A percentile compares a stretch with the other conserved stretches of the same genome.
Evolutionary conservation across 108 stramenopile species (phyloP).

Genomic region (Licmophora abbreviata): DNA sequence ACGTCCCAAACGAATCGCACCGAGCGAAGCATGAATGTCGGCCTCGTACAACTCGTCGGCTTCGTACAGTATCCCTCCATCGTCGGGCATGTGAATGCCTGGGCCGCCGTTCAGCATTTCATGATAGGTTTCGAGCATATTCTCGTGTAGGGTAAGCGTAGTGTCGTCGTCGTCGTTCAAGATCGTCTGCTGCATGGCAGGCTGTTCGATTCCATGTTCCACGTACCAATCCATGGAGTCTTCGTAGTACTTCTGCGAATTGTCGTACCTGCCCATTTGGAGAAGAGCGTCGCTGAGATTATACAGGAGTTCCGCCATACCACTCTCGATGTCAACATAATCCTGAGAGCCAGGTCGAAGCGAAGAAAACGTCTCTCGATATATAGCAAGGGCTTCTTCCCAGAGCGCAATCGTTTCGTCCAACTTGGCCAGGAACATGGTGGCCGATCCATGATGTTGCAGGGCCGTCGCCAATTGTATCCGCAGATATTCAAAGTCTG

Average conservation of each 20-base stretch:
- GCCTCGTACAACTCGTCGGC: conserved; percentile 10
- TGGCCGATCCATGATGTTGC: conserved; percentile 9
- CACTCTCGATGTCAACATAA: neutral
- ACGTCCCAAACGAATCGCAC: conserved; percentile 4
- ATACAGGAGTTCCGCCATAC: conserved; percentile 4
- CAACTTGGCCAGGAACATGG: conserved; percentile 1
- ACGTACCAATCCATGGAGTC: conserved; percentile 7
- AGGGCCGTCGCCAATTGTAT: conserved; percentile 8
- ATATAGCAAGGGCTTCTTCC: conserved; percentile 6
- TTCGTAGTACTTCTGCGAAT: conserved; percentile 2
- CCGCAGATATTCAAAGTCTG: neutral
- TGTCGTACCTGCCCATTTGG: conserved; percentile 9
- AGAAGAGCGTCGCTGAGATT: conserved; percentile 5
- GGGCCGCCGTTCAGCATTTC: conserved; percentile 1
- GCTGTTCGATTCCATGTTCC: neutral
- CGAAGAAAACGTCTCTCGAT: neutral
- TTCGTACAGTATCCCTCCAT: conserved; percentile 10
- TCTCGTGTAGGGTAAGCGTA: conserved; percentile 1
- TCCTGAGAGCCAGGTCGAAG: neutral
- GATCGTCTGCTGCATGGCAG: neutral
- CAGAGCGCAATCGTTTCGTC: neutral
- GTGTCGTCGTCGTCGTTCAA: neutral
- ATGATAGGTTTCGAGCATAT: conserved; percentile 4
- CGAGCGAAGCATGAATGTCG: conserved; percentile 15
- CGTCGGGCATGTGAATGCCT: neutral